Base-by-base conservation (phyloP, 164 flowering plant genomes). In the Amborella trichopoda region DNA sequence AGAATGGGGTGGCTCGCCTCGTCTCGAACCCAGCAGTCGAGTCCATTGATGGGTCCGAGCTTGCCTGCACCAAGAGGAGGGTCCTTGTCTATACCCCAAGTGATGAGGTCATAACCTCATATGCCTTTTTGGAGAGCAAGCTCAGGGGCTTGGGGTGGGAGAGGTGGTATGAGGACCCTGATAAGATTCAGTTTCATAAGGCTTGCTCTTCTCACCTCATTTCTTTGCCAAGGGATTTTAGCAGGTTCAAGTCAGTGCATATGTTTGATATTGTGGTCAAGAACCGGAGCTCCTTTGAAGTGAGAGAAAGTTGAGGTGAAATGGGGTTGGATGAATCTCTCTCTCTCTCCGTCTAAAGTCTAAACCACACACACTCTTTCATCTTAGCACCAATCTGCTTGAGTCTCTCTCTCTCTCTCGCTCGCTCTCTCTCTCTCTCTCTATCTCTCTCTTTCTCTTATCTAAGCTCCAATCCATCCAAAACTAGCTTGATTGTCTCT, bases 191-290 rank as follows among this genome's bases (percentile, higher is more conserved):
- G 45, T 77, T 63, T 63, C 85, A 81, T 68, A 81, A 69, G 57
- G 58, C 21, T 8, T 14, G 14, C 41, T 66, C 79, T 9, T 78
- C 85, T 47, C 80, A 81, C 36, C 71, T 81, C 16, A 81, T 81
- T 40, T 76, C 90, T 38, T 77, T 81, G 30, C 90, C 85, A 5
- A 67, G 52, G 20, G 77, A 76, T 24, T 76, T 76, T 63, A 48
- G 74, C 70, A 70, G 52, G 65, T 78, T 81, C 68, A 69, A 30
- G 56, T 72, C 88, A n/a, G 55, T 77, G 28, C 49, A 80, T 66
- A 77, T 80, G 83, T 77, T 70, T 39, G 81, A 81, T 40, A 72
- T 81, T 9, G 84, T 82, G 37, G 51, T 82, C 23, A 79, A 82
- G 39, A 76, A 74, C 48, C 81, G 80, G 4, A 71, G 72, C 33